Conservation (phyloP, 768 basidiomycete species). For the Tremella mesenterica region DNA sequence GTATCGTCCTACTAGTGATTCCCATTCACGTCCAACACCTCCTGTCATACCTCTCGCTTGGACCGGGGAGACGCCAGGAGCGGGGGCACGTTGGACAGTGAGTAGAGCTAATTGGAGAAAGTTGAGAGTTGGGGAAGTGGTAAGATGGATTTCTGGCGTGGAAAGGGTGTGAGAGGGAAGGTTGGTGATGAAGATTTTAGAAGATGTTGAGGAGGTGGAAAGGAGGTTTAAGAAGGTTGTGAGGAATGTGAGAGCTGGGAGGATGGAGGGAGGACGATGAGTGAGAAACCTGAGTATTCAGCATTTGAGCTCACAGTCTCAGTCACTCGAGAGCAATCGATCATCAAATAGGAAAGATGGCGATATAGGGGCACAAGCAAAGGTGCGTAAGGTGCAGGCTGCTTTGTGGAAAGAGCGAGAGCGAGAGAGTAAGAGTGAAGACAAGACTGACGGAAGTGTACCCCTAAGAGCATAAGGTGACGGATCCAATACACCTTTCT, state of each 20-base stretch:
- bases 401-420: not conserved
- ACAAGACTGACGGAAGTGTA: constrained; percentile 62
- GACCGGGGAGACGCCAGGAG: constrained; percentile 57
- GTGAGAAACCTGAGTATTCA: constrained; percentile 48
- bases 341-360: too few species aligned
- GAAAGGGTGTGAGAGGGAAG: constrained; percentile 13
- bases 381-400: too few species aligned
- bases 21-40: constrained; percentile 53
- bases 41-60: constrained; percentile 67
- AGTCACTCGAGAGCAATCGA: too few species aligned
- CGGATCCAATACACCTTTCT: constrained; percentile 48
- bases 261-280: constrained; percentile 75
- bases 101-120: constrained; percentile 82
- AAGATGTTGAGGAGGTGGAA: constrained; percentile 41
- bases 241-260: constrained; percentile 90
- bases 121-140: constrained; percentile 68
- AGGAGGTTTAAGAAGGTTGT: constrained; percentile 61
- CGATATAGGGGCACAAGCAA: too few species aligned
- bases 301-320: too few species aligned
- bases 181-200: constrained; percentile 21
- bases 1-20: constrained; percentile 74
- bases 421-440: not conserved
- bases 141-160: constrained; percentile 57
- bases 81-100: constrained; percentile 63
- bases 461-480: constrained; percentile 79